Evolutionary conservation across 1,139 yeast species (phyloP).

Genomic region (Yamadazyma sp.): DNA sequence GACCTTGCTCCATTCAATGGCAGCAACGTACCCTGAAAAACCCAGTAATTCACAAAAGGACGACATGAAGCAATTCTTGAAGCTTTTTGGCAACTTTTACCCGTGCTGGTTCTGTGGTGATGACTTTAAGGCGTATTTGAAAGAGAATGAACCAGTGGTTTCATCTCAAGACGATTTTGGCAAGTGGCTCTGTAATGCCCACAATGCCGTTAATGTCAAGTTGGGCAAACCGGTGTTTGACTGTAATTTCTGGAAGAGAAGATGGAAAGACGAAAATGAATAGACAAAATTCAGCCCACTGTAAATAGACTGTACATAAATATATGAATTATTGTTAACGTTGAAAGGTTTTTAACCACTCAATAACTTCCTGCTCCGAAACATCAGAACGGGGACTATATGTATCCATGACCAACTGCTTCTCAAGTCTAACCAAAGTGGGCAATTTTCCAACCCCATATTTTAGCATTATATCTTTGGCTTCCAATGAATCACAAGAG

Average conservation of each 20-base stretch:
- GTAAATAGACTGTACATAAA: constrained; percentile 9
- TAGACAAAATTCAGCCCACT: too few species aligned
- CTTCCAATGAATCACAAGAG: constrained; percentile 65
- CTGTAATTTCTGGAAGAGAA: constrained; percentile 84
- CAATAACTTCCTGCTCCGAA: constrained; percentile 51
- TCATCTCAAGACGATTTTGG: constrained; percentile 78
- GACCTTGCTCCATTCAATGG: constrained; percentile 88
- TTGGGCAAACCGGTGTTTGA: constrained; percentile 84
- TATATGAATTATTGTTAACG: neutral
- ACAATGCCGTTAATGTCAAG: constrained; percentile 83
- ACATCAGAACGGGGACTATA: constrained; percentile 51
- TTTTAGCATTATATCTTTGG: constrained; percentile 55
- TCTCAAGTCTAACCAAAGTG: constrained; percentile 62
- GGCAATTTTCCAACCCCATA: constrained; percentile 63
- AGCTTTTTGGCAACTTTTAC: constrained; percentile 73
- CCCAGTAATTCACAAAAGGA: constrained; percentile 63
- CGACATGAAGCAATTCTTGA: constrained; percentile 71
- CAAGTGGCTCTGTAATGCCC: constrained; percentile 92
- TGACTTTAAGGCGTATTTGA: constrained; percentile 70
- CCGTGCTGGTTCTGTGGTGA: constrained; percentile 96
- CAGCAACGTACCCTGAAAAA: constrained; percentile 80
- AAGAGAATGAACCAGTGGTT: constrained; percentile 63
- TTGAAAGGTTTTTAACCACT: constrained; percentile 45
- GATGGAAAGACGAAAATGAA: constrained; percentile 63
- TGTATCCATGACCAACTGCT: constrained; percentile 60